Evolutionary conservation across 345 rosid species (phyloP).

Genomic region (Erucastrum elatum): DNA sequence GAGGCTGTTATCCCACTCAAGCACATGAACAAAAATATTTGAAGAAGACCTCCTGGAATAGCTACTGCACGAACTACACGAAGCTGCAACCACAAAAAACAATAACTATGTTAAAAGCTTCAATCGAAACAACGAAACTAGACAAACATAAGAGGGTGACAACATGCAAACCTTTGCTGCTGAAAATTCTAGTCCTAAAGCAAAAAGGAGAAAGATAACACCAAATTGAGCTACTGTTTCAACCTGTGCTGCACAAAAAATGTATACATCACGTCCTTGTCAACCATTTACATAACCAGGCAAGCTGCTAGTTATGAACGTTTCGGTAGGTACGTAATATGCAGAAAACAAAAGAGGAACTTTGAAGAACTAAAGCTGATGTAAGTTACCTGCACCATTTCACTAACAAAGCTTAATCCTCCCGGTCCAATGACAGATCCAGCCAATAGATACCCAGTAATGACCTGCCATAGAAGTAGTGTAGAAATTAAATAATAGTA

Average conservation of each 20-base stretch:
- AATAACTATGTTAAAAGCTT: slow-evolving; percentile 21
- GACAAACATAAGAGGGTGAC: slow-evolving; percentile 17
- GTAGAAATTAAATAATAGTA: background rate
- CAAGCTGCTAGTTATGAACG: background rate
- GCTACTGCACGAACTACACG: slow-evolving; percentile 96
- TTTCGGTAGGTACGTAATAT: background rate
- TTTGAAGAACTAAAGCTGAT: slow-evolving; percentile 20
- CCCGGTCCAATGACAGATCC: slow-evolving; percentile 95
- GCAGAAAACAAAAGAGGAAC: slow-evolving; percentile 12
- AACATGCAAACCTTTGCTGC: slow-evolving; percentile 59
- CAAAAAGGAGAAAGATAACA: slow-evolving; percentile 94
- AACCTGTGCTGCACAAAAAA: slow-evolving; percentile 51
- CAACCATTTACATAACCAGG: slow-evolving; percentile 15
- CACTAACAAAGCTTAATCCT: slow-evolving; percentile 89
- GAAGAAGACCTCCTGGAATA: slow-evolving; percentile 85
- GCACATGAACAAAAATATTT: slow-evolving; percentile 89
- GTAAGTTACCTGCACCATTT: slow-evolving; percentile 92
- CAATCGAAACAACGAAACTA: slow-evolving; percentile 13
- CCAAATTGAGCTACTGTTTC: slow-evolving; percentile 99
- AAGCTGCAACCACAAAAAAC: slow-evolving; percentile 59
- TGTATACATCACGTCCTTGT: slow-evolving; percentile 17
- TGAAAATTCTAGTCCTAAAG: slow-evolving; percentile 89
- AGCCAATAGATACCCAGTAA: slow-evolving; percentile 90
- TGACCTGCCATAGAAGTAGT: slow-evolving; percentile 56
- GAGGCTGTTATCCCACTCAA: slow-evolving; percentile 77